Percentiles rank a stretch among this genome's conserved stretches.
These are phyloP conservation scores for Fusarium graminum DNA, from an alignment of 2,329 filamentous ascomycete genomes.

Conservation along the genomic window DNA sequence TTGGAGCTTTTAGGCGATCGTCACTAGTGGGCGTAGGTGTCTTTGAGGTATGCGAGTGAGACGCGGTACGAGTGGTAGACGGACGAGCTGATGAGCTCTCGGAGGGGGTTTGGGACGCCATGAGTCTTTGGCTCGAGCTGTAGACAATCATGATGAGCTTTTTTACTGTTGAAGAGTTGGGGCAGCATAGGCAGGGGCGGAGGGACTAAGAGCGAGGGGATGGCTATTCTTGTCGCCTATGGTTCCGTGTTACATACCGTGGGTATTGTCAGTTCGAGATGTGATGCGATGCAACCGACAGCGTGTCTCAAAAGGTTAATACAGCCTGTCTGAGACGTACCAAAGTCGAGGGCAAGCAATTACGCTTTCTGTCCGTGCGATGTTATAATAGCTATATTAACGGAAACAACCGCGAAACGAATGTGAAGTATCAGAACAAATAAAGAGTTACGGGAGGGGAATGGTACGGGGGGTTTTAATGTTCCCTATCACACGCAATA, in stretches of 20 bases:
- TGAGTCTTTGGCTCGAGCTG: constrained; percentile 48
- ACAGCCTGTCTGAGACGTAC: constrained; percentile 19
- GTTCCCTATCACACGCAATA: constrained; percentile 19
- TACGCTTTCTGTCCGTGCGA: constrained; percentile 19
- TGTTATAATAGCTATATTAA: constrained; percentile 3
- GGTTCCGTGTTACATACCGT: constrained; percentile 37
- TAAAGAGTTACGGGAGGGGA: constrained; percentile 16
- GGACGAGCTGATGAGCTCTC: constrained; percentile 51
- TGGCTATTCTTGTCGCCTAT: constrained; percentile 14
- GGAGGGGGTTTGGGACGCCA: constrained; percentile 52
- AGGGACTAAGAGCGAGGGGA: constrained; percentile 1
- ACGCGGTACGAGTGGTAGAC: constrained; percentile 49
- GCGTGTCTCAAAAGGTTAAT: constrained; percentile 46
- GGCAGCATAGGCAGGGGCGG: background rate
- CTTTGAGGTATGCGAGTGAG: constrained; percentile 47
- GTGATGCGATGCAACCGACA: constrained; percentile 46
- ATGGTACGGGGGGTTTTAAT: too few relatives aligned
- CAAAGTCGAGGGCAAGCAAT: constrained; percentile 7
- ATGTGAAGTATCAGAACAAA: constrained; percentile 13
- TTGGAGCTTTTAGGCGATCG: constrained; percentile 53
- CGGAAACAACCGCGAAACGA: constrained; percentile 19
- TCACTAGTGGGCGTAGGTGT: constrained; percentile 47
- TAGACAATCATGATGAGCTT: constrained; percentile 50
- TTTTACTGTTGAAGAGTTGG: constrained; percentile 5
- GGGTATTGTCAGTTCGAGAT: constrained; percentile 22